Evolutionary conservation across 129 eudicot genomes (phyloP), one percentile per base, ranked within the genome.

Genomic region (Heracleum sosnowskyi): DNA sequence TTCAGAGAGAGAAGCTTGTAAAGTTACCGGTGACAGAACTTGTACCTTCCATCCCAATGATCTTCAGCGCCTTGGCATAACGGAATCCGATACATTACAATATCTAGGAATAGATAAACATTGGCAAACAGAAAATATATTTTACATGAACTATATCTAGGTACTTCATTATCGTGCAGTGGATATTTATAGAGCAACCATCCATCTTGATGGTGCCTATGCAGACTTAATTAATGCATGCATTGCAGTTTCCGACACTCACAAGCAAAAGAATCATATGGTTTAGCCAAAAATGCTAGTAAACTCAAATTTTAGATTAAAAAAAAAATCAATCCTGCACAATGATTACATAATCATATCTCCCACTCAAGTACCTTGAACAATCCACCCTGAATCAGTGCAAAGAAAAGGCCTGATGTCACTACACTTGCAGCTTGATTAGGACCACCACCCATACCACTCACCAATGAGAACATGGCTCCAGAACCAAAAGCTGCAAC

Each of bases 401-500:
- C 96, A 88, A 95, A 95, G 87, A 90, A 88, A 76, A 91, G 77
- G 4, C 97, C 98, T 60, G 97, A 85, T 22, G 97, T 83, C 74
- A 90, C 77, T 40, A 84, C 92, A 84, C 86, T 95, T 18, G 85
- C 79, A 41, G 87, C 82, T 45, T 16, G 92, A 84, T 90, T 92
- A 35, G 99, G 92, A 18, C 97, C 90, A 18, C 97, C 90, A 71
- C 96, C 96, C 89, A 87, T 78, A 69, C 96, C 98, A 74, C 96
- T 95, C 55, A 95, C 98, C 87, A 95, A 83, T 18, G 98, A 82
- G 84, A 89, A 90, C 96, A 90, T 80, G 31, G 86, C 90, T 51
- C 98, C 98, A 20, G 97, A 95, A 76, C 98, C 98, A 74, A 94
- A 94, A 80, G 97, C 97, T 22, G 98, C 97, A 73, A 82, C 90